A percentile compares a stretch with the other conserved stretches of the same genome.
These are phyloP conservation scores for Protomyces pachydermus DNA, from an alignment of 1,139 yeast genomes.

Conservation along the genomic window DNA sequence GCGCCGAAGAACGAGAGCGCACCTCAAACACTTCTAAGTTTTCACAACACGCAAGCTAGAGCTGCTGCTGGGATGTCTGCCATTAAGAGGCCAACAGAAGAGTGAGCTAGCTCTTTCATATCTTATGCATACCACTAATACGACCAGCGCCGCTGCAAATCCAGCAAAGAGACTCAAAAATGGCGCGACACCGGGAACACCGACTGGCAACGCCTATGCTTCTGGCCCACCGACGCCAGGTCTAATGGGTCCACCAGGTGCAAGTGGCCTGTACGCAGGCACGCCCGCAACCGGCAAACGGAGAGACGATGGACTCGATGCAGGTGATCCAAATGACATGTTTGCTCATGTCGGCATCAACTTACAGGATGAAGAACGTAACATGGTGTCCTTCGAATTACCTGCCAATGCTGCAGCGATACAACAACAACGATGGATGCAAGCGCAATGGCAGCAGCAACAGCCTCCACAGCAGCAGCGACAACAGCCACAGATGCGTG, in stretches of 20 bases:
- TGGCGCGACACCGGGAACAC: conserved; percentile 1
- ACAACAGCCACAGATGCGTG: conserved; percentile 2
- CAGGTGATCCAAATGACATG: conserved; percentile 24
- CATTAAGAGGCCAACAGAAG: background rate
- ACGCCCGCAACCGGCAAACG: background rate
- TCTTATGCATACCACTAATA: background rate
- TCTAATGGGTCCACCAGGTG: conserved; percentile 17
- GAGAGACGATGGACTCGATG: conserved; percentile 18
- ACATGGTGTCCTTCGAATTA: conserved; percentile 20
- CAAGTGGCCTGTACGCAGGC: background rate
- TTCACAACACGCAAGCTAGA: too few species aligned
- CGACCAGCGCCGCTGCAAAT: background rate
- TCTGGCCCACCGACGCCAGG: conserved; percentile 3
- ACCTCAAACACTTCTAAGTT: too few species aligned
- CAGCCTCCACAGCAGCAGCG: background rate
- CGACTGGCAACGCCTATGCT: background rate
- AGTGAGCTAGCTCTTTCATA: background rate
- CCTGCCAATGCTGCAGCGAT: background rate
- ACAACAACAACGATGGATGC: background rate
- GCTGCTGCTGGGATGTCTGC: background rate
- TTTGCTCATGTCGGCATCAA: conserved; percentile 24
- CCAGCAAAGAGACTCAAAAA: background rate
- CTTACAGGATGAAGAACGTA: conserved; percentile 22
- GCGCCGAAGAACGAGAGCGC: too few species aligned
- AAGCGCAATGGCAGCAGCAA: background rate